Base-by-base conservation (phyloP, 2,329 filamentous ascomycete species). In the Blastomyces percursus region DNA sequence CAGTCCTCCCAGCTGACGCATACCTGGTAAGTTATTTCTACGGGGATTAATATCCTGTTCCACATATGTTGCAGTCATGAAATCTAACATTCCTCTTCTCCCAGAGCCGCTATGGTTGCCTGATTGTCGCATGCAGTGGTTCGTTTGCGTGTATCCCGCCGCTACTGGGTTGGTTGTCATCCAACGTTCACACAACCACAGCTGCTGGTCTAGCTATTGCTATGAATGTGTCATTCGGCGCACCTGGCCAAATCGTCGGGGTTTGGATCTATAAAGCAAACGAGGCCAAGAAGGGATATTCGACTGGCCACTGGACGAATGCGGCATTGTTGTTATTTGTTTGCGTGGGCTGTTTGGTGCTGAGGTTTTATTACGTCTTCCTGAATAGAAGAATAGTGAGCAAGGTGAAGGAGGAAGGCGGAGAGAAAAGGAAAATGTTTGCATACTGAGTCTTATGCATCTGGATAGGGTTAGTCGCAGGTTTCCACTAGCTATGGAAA, bases 261-360 rank as follows among this genome's bases (percentile, higher is more conserved):
- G 85, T 89, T 0, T 90, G 86, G 86, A 89, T 89, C 65, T 90
- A 89, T 74, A 87, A 86, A 69, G 78, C 82, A 0, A 75, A 82
- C 12, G 85, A 90, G 72, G 81, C 80, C 21, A 71, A 75, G 27
- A 74, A 67, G 11, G 87, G 87, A 0, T 90, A 88, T 70, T 86
- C 86, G 0, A 89, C 86, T 0, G 87, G 87, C 0, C 86, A 90
- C 69, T 88, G 84, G 83, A 81, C 80, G 4, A 87, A 88, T 70
- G 84, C 83, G 2, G 84, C 75, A 12, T 72, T 87, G 66, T 68
- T 87, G 50, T 75, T 87, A 14, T 80, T 86, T 64, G 84, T 86
- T 0, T 77, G 80, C 1, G 78, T 76, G 0, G 83, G 83, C 1
- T 81, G 83, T 63, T 68, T 84, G 5, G 74, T 78, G 3, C 68